Percentiles rank a stretch among this genome's conserved stretches.
These are phyloP conservation scores for Fraxinus angustifolia DNA, from an alignment of 305 asterid species.

Conservation along the genomic window DNA sequence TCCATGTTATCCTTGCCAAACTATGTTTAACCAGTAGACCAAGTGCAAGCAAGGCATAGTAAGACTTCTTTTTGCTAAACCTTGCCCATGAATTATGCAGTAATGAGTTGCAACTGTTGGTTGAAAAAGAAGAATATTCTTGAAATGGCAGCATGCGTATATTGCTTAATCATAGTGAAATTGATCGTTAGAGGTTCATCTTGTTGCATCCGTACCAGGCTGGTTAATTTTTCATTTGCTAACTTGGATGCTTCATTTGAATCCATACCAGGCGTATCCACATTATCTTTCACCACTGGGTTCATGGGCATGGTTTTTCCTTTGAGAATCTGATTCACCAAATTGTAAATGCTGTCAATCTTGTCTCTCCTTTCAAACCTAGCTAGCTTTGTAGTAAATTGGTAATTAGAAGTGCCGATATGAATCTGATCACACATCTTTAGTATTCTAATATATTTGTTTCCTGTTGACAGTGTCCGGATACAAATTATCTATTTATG, in stretches of 20 bases:
- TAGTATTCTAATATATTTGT: conserved; percentile 22
- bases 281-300: background rate
- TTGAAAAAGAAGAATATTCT: background rate
- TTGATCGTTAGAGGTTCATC: background rate
- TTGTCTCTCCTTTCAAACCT: background rate
- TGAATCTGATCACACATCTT: background rate
- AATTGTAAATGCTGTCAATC: background rate
- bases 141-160: background rate
- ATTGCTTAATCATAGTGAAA: background rate
- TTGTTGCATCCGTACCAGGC: background rate
- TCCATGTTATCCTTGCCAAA: background rate
- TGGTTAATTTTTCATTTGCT: background rate
- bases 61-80: background rate
- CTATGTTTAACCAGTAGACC: background rate
- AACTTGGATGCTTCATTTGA: background rate
- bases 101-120: background rate
- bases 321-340: background rate
- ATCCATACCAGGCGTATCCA: background rate
- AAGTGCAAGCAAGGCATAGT: background rate
- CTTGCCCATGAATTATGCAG: background rate
- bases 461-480: conserved; percentile 64
- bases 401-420: background rate
- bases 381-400: background rate
- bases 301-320: background rate
- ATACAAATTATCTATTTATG: conserved; percentile 77